Evolutionary conservation across 371 early-diverging fungal species (phyloP).

Genomic region (Syncephalastrum monosporum): DNA sequence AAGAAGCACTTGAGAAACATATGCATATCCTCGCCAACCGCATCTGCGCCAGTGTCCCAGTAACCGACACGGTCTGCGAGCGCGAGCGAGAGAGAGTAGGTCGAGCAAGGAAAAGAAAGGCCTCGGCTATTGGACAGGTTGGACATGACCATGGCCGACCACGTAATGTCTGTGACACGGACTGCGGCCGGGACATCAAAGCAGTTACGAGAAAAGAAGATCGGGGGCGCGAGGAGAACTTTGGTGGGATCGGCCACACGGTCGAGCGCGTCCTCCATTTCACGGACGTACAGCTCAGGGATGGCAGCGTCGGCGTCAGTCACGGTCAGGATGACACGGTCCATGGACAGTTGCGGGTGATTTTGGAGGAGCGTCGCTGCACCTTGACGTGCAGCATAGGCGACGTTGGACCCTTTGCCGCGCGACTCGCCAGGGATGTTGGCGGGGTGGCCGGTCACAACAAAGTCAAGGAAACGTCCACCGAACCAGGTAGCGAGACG

Average conservation of each 20-base stretch:
- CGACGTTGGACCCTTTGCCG: constrained; percentile 77
- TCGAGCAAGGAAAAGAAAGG: constrained; percentile 73
- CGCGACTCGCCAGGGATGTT: constrained; percentile 71
- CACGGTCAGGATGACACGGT: constrained; percentile 62
- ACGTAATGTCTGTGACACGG: constrained; percentile 74
- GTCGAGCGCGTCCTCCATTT: constrained; percentile 40
- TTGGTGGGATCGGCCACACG: constrained; percentile 42
- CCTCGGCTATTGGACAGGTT: constrained; percentile 72
- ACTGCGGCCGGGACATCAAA: constrained; percentile 73
- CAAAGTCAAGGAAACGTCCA: constrained; percentile 45
- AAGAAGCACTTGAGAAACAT: constrained; percentile 84
- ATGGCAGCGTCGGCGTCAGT: constrained; percentile 49
- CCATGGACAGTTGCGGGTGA: constrained; percentile 20
- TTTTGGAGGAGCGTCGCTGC: constrained; percentile 28
- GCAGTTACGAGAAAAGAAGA: constrained; percentile 79
- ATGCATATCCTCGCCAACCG: constrained; percentile 85
- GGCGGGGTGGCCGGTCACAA: constrained; percentile 69
- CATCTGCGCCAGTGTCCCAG: constrained; percentile 80
- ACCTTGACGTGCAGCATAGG: constrained; percentile 61
- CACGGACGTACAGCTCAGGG: constrained; percentile 40
- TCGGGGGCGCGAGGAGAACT: constrained; percentile 68
- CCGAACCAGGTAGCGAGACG: constrained; percentile 49
- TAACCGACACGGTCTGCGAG: constrained; percentile 69
- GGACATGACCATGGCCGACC: constrained; percentile 78
- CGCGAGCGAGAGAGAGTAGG: constrained; percentile 70